A percentile compares a stretch with the other conserved stretches of the same genome.
phyloP scores from a whole-genome alignment of 305 asterid genomes.

The Salvia sclarea region DNA sequence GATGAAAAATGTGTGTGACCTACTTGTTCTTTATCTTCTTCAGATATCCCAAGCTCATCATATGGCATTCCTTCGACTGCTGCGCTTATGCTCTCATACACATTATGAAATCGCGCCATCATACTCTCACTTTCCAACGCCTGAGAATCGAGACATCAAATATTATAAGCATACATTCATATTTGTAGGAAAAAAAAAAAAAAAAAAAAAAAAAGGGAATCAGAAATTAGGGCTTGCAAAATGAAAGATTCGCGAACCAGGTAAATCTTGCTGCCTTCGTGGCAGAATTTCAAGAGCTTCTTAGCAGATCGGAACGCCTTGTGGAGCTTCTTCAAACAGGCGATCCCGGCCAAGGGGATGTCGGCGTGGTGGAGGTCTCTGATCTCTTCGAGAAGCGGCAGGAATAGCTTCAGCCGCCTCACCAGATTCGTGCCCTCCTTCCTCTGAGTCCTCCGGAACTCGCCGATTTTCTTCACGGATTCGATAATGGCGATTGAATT shows the following conservation, averaged over 20 bases:
- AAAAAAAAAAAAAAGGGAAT: not conserved
- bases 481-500: conserved; percentile 55
- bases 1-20: not conserved
- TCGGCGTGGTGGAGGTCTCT: conserved; percentile 37
- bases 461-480: conserved; percentile 51
- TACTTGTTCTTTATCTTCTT: conserved; percentile 79
- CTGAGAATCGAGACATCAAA: conserved; percentile 37
- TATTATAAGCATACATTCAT: not conserved
- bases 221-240: not conserved
- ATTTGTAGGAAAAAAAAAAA: not conserved
- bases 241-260: conserved; percentile 45
- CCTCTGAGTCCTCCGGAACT: conserved; percentile 62
- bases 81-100: conserved; percentile 58
- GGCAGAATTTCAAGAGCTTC: conserved; percentile 67
- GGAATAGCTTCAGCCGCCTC: conserved; percentile 53
- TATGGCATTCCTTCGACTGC: conserved; percentile 78
- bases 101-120: conserved; percentile 58
- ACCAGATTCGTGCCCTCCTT: conserved; percentile 64
- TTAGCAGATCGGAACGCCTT: conserved; percentile 66
- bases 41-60: conserved; percentile 72
- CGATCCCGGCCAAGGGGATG: conserved; percentile 44
- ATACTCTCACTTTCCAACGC: conserved; percentile 76
- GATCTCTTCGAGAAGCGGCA: conserved; percentile 65
- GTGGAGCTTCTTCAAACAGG: conserved; percentile 52
- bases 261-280: conserved; percentile 77